phyloP scores from a whole-genome alignment of 2,329 filamentous ascomycete species.

The Trichoderma aggressivum region DNA sequence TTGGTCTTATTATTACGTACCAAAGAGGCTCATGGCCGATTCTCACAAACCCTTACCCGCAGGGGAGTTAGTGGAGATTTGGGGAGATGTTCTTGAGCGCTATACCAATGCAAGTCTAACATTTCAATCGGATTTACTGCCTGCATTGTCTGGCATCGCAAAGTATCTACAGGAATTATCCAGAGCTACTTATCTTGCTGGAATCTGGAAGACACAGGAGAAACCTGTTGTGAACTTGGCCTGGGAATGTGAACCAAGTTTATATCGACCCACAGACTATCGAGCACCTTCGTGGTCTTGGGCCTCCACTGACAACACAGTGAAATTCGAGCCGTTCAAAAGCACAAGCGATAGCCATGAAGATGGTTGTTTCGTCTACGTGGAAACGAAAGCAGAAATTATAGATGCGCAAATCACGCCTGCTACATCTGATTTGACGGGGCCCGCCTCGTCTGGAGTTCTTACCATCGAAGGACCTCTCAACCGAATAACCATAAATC shows the following conservation, averaged over 20 bases:
- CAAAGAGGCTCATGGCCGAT: not conserved
- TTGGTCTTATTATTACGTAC: not conserved
- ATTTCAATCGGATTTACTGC: not conserved
- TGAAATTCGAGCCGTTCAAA: not conserved
- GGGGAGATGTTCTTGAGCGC: not conserved
- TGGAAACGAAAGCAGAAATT: not conserved
- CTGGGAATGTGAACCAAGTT: not conserved
- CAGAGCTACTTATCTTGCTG: not conserved
- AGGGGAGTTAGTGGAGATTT: not conserved
- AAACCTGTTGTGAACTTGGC: not conserved
- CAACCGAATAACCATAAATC: not conserved
- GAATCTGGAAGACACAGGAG: not conserved
- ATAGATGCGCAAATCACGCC: not conserved
- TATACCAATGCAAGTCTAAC: not conserved
- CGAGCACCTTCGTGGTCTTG: not conserved
- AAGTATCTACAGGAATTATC: not conserved
- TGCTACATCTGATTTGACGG: not conserved
- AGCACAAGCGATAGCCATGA: not conserved
- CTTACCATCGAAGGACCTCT: not conserved
- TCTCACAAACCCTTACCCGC: not conserved
- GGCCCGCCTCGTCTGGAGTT: not conserved
- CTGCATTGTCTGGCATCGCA: not conserved
- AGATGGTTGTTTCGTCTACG: not conserved
- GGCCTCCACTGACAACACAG: not conserved
- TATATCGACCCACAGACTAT: not conserved